Percentiles rank a stretch among this genome's conserved stretches.
Evolutionary conservation across 345 rosid species (phyloP).

Genomic region (Combretum micranthum): DNA sequence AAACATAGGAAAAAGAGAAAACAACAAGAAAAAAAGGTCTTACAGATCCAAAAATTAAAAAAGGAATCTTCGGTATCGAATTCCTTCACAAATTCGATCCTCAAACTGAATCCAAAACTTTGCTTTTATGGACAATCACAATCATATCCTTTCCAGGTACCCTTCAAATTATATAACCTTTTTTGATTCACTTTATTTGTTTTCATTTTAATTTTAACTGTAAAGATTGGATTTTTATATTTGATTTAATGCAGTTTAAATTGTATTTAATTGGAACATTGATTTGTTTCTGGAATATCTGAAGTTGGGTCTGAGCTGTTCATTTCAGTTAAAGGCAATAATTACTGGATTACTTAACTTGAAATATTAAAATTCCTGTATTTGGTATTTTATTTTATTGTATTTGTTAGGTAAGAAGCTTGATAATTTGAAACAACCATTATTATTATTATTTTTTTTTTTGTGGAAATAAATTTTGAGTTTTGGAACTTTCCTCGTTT

Average conservation of each 20-base stretch:
- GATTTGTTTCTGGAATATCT: too few species aligned
- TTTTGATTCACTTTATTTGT: background rate
- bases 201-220: background rate
- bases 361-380: too few species aligned
- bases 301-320: background rate
- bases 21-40: too few species aligned
- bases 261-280: background rate
- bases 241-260: background rate
- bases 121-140: constrained; percentile 22
- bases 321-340: background rate
- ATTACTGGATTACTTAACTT: too few species aligned
- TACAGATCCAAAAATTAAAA: background rate
- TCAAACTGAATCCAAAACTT: background rate
- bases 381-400: background rate
- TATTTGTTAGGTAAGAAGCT: background rate
- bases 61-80: constrained; percentile 5
- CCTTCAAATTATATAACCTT: constrained; percentile 5
- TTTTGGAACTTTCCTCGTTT: background rate
- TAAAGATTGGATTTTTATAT: background rate
- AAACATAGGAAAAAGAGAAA: too few species aligned
- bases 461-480: background rate
- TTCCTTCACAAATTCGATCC: background rate
- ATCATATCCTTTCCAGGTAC: constrained; percentile 22
- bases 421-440: too few species aligned
- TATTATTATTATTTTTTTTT: too few species aligned